phyloP scores from a whole-genome alignment of 2,329 filamentous ascomycete genomes.

The Bipolaris sorokiniana region DNA sequence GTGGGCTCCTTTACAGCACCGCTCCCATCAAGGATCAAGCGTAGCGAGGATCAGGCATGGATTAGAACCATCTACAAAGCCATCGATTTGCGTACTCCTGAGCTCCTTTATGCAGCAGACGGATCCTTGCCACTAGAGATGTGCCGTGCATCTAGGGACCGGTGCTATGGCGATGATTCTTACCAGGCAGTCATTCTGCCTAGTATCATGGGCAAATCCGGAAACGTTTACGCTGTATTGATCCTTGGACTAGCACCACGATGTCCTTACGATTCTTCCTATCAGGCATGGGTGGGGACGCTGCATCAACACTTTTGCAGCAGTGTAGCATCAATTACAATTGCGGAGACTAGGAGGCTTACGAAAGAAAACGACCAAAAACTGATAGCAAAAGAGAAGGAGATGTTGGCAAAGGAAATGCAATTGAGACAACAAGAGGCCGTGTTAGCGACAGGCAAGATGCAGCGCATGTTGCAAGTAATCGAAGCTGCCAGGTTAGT shows the following conservation, averaged over 20 bases:
- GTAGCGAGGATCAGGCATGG: neutral
- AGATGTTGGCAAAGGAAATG: neutral
- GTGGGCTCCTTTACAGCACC: slow-evolving; percentile 1
- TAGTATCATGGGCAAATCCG: neutral
- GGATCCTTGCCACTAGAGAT: slow-evolving; percentile 2
- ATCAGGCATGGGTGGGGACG: slow-evolving; percentile 8
- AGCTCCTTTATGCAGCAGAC: slow-evolving; percentile 2
- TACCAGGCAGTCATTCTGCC: slow-evolving; percentile 5
- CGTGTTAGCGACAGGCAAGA: neutral
- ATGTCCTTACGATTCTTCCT: slow-evolving; percentile 3
- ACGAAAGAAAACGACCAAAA: slow-evolving; percentile 3
- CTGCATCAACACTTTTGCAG: slow-evolving; percentile 9
- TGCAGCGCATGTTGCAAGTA: slow-evolving; percentile 4
- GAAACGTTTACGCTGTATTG: neutral
- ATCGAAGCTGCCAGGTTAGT: slow-evolving; percentile 8
- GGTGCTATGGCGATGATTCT: slow-evolving; percentile 9
- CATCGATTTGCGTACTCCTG: neutral
- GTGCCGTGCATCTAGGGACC: neutral
- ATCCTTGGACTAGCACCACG: slow-evolving; percentile 8
- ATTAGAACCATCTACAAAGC: neutral
- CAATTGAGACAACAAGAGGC: slow-evolving; percentile 5
- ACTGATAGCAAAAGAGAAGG: slow-evolving; percentile 1
- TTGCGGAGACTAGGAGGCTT: neutral
- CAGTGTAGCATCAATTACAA: slow-evolving; percentile 1
- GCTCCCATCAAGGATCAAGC: neutral